Evolutionary conservation across 1,284 basidiomycete species (phyloP).

Genomic region (Baeospora myosura): DNA sequence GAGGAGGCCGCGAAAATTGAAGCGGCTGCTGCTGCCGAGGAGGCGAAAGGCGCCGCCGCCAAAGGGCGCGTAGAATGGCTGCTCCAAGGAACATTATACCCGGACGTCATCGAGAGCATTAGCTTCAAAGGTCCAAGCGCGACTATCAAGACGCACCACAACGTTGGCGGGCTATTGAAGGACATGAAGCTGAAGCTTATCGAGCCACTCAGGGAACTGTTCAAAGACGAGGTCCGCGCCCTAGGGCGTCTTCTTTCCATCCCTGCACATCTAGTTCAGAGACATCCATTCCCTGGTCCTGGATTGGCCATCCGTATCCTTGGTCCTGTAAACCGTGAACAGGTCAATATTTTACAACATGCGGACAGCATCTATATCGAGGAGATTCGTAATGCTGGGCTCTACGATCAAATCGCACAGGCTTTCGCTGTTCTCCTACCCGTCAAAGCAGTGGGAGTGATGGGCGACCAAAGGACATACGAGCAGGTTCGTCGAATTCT

Average conservation of each 20-base stretch:
- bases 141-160: constrained; percentile 99
- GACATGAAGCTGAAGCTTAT: constrained; percentile 99
- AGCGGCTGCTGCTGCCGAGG: constrained; percentile 71
- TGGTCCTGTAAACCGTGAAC: constrained; percentile 87
- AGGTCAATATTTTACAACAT: constrained; percentile 91
- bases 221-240: constrained; percentile 98
- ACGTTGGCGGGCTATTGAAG: constrained; percentile 92
- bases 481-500: constrained; percentile 64
- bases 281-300: constrained; percentile 99
- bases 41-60: constrained; percentile 54
- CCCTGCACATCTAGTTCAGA: constrained; percentile 87
- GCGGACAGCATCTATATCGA: constrained; percentile 98
- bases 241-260: constrained; percentile 89
- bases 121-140: constrained; percentile 99
- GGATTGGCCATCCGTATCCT: constrained; percentile 99
- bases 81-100: constrained; percentile 97
- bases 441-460: constrained; percentile 94
- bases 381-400: constrained; percentile 87
- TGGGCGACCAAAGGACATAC: constrained; percentile 96
- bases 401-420: constrained; percentile 94
- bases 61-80: constrained; percentile 96
- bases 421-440: constrained; percentile 97
- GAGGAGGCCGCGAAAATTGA: constrained; percentile 89
- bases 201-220: constrained; percentile 94
- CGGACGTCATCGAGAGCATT: constrained; percentile 99